Percentiles rank a stretch among this genome's conserved stretches.
These are phyloP conservation scores for Skeletonema menzelii DNA, from an alignment of 108 stramenopile genomes.

Conservation along the genomic window DNA sequence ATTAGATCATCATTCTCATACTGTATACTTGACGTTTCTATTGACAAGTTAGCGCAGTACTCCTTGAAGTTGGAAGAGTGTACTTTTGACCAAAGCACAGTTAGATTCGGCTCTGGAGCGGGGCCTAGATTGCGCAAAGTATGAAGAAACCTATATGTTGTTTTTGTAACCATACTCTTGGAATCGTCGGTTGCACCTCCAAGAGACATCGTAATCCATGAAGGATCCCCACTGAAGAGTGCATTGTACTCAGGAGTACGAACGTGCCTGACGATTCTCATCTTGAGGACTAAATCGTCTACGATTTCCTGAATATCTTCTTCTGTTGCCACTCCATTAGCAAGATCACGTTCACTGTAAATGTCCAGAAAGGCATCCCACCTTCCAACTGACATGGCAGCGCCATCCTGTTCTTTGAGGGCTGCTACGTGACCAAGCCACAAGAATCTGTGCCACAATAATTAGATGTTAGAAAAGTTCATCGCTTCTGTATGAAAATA, in stretches of 20 bases:
- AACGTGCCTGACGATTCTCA: constrained; percentile 51
- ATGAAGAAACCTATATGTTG: constrained; percentile 47
- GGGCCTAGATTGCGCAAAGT: constrained; percentile 45
- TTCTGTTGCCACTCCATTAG: constrained; percentile 52
- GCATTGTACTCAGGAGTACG: constrained; percentile 72
- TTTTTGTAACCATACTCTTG: constrained; percentile 60
- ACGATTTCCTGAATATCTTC: constrained; percentile 62
- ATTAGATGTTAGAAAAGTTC: too few species aligned
- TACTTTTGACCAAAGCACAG: constrained; percentile 62
- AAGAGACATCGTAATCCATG: constrained; percentile 63
- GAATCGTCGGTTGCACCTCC: constrained; percentile 56
- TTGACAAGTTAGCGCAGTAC: constrained; percentile 60
- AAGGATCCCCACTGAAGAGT: constrained; percentile 63
- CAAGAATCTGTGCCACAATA: constrained; percentile 9
- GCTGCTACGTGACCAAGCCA: constrained; percentile 72
- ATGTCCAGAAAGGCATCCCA: constrained; percentile 74
- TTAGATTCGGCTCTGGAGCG: constrained; percentile 73
- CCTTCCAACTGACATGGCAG: constrained; percentile 68
- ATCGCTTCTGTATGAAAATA: too few species aligned
- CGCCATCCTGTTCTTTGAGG: constrained; percentile 74
- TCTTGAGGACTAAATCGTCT: constrained; percentile 50
- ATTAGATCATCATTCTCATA: constrained; percentile 70
- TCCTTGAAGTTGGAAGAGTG: constrained; percentile 57
- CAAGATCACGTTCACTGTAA: constrained; percentile 54
- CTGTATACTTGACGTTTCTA: constrained; percentile 53